Evolutionary conservation across 768 basidiomycete genomes (phyloP).

Genomic region (Dentipellis sp.): DNA sequence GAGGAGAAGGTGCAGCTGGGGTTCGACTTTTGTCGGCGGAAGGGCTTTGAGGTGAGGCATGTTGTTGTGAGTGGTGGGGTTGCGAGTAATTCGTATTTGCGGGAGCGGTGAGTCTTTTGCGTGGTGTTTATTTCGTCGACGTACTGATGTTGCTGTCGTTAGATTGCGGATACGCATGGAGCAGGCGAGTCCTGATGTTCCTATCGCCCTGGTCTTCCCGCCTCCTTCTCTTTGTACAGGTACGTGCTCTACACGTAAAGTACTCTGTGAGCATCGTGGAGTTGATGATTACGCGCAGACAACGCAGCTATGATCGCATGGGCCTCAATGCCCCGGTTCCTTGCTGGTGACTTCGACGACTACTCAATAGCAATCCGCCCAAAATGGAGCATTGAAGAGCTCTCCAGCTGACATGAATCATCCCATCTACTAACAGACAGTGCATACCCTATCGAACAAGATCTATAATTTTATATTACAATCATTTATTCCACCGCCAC

Average conservation of each 20-base stretch:
- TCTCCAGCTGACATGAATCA: constrained; percentile 4
- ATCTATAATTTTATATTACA: background rate
- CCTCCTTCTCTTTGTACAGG: constrained; percentile 78
- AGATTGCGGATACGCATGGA: constrained; percentile 27
- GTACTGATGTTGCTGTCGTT: background rate
- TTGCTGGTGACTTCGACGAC: constrained; percentile 47
- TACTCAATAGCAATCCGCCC: constrained; percentile 53
- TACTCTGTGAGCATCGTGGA: background rate
- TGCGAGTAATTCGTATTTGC: constrained; percentile 72
- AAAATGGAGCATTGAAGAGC: constrained; percentile 76
- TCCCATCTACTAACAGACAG: background rate
- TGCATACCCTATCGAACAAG: background rate
- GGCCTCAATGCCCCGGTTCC: constrained; percentile 80
- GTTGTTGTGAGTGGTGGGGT: constrained; percentile 91
- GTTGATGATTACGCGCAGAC: constrained; percentile 36
- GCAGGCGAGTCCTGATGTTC: constrained; percentile 18
- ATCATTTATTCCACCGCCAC: background rate
- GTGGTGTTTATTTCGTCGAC: constrained; percentile 9
- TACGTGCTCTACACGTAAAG: constrained; percentile 20
- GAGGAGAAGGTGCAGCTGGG: constrained; percentile 63
- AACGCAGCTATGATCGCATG: constrained; percentile 97
- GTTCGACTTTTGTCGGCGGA: constrained; percentile 31
- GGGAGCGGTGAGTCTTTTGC: constrained; percentile 38
- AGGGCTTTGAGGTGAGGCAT: constrained; percentile 38
- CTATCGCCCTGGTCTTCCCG: constrained; percentile 57